phyloP scores from a whole-genome alignment of 2,329 filamentous ascomycete species.

The Canariomyces notabilis region DNA sequence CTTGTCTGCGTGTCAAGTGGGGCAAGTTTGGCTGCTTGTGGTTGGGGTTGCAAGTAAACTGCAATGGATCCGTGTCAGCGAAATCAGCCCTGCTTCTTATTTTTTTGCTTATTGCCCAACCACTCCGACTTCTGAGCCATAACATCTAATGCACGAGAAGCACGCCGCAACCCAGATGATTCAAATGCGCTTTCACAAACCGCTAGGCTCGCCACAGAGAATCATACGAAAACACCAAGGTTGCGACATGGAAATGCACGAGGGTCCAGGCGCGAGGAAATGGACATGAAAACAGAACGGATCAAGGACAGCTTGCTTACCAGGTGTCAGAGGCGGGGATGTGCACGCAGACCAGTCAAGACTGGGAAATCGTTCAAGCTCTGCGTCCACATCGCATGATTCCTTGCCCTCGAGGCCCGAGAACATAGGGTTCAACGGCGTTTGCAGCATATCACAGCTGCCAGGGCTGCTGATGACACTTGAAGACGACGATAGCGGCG shows the following conservation, averaged over 20 bases:
- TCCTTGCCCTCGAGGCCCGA: conserved; percentile 68
- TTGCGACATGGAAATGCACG: background rate
- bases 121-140: too few species aligned
- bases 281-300: conserved; percentile 10
- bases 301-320: conserved; percentile 65
- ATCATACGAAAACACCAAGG: too few species aligned
- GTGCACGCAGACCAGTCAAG: conserved; percentile 72
- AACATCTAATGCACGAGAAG: too few species aligned
- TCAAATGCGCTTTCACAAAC: too few species aligned
- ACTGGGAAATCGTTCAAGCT: conserved; percentile 65
- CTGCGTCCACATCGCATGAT: conserved; percentile 63
- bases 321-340: conserved; percentile 85
- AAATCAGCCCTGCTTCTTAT: conserved; percentile 14
- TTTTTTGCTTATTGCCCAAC: background rate
- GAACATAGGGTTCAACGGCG: conserved; percentile 77
- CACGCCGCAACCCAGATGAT: too few species aligned
- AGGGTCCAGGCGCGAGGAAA: background rate
- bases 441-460: conserved; percentile 69
- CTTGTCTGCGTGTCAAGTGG: conserved; percentile 58
- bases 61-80: conserved; percentile 33
- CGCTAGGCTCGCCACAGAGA: too few species aligned
- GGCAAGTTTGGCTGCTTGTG: conserved; percentile 44
- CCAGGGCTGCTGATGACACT: conserved; percentile 85
- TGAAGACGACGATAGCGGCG: conserved; percentile 77
- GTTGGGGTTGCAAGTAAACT: conserved; percentile 45